A percentile compares a stretch with the other conserved stretches of the same genome.
Conservation (phyloP, 2,329 filamentous ascomycete species). For the Aspergillus sp. region DNA sequence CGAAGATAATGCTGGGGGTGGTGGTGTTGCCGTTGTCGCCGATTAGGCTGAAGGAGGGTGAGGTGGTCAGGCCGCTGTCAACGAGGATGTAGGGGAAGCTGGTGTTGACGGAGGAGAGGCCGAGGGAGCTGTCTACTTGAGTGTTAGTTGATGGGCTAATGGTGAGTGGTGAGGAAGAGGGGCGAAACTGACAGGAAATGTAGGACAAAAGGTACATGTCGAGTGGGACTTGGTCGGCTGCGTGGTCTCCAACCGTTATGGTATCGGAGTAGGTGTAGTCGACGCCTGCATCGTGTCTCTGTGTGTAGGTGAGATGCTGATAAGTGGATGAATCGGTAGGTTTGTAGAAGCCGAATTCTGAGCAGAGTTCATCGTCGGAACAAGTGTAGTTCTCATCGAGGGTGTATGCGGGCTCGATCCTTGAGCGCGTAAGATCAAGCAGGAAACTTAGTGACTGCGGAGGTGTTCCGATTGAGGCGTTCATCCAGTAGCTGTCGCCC, state of each 20-base stretch:
- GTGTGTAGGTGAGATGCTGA: neutral
- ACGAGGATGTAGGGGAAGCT: conserved; percentile 11
- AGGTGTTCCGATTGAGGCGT: conserved; percentile 8
- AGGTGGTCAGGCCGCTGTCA: conserved; percentile 5
- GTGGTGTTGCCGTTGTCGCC: neutral
- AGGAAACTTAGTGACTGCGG: conserved; percentile 5
- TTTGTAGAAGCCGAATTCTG: neutral
- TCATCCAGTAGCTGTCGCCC: conserved; percentile 6
- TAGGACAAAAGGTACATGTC: too few species aligned
- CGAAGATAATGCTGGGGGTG: conserved; percentile 4
- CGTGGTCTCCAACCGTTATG: neutral
- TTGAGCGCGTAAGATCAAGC: neutral
- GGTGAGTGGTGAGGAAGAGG: neutral
- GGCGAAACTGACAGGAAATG: too few species aligned
- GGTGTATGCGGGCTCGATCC: neutral
- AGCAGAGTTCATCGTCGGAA: conserved; percentile 1
- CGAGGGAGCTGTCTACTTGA: conserved; percentile 6
- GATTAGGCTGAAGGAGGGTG: conserved; percentile 8
- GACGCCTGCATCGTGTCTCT: neutral
- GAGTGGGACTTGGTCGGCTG: too few species aligned
- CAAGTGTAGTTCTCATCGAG: neutral
- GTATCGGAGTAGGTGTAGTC: neutral
- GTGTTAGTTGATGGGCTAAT: too few species aligned
- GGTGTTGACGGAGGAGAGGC: neutral
- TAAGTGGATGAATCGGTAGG: conserved; percentile 7